phyloP scores from a whole-genome alignment of 2,329 filamentous ascomycete species.

The Alternaria triticina region DNA sequence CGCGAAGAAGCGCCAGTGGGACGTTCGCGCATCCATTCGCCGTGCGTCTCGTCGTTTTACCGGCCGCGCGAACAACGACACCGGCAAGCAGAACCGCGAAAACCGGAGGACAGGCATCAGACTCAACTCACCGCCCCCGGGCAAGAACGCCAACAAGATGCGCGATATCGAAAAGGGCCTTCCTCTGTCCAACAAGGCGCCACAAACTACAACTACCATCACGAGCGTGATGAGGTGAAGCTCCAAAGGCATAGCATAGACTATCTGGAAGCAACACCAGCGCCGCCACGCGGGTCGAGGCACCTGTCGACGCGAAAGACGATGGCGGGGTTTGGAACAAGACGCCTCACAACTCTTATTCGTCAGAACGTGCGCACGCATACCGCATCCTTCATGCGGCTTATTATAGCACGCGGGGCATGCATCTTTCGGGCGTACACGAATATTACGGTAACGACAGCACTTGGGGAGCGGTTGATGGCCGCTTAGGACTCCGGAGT shows the following conservation, averaged over 20 bases:
- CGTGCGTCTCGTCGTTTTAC: conserved; percentile 63
- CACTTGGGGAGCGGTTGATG: neutral
- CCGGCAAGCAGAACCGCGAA: conserved; percentile 35
- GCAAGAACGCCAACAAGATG: conserved; percentile 23
- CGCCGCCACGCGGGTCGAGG: neutral
- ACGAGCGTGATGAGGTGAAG: conserved; percentile 33
- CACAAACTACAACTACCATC: conserved; percentile 43
- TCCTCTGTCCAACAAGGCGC: conserved; percentile 26
- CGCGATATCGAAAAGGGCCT: conserved; percentile 47
- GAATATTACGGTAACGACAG: conserved; percentile 1
- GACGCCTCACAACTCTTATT: neutral
- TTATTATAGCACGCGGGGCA: neutral
- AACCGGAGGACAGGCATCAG: conserved; percentile 46
- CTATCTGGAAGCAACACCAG: neutral
- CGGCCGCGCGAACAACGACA: conserved; percentile 42
- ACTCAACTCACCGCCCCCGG: conserved; percentile 43
- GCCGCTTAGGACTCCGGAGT: neutral
- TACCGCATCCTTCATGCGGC: neutral
- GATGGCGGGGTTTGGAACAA: neutral
- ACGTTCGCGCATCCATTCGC: conserved; percentile 72
- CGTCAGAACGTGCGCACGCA: neutral
- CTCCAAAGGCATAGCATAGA: neutral
- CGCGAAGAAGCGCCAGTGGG: conserved; percentile 86
- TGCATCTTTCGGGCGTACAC: neutral
- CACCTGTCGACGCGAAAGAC: conserved; percentile 1